Conservation (phyloP, 192 early-diverging fungal genomes). For the Chytriomyces sp. region DNA sequence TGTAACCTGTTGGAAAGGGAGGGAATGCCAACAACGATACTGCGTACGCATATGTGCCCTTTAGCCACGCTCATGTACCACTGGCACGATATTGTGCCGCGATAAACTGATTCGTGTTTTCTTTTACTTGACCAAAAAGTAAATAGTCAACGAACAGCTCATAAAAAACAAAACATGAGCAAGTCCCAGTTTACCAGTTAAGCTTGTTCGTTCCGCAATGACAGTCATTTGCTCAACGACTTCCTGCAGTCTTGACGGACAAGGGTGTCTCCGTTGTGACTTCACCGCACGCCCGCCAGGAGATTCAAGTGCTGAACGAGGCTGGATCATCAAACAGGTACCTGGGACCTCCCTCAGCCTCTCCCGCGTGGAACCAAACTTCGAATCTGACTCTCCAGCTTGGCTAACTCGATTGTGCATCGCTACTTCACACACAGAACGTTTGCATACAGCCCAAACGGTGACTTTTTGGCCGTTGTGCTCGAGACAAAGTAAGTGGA, state of each 20-base stretch:
- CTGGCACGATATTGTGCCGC: too few relatives aligned
- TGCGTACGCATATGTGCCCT: too few relatives aligned
- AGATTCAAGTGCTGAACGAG: slow-evolving; percentile 10
- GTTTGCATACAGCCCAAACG: slow-evolving; percentile 73
- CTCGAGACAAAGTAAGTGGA: slow-evolving; percentile 25
- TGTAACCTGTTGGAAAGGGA: too few relatives aligned
- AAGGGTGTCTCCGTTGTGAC: slow-evolving; percentile 17
- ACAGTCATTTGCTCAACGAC: not conserved
- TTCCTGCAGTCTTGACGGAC: slow-evolving; percentile 18
- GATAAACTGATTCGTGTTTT: too few relatives aligned
- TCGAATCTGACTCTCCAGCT: not conserved
- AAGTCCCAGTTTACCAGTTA: not conserved
- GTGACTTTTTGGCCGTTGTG: slow-evolving; percentile 66
- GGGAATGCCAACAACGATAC: too few relatives aligned
- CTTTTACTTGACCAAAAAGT: too few relatives aligned
- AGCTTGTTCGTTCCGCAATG: not conserved
- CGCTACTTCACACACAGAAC: slow-evolving; percentile 2
- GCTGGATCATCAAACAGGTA: slow-evolving; percentile 25
- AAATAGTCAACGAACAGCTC: too few relatives aligned
- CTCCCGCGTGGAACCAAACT: not conserved
- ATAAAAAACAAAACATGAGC: too few relatives aligned
- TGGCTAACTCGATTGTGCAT: too few relatives aligned
- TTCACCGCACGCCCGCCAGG: slow-evolving; percentile 18
- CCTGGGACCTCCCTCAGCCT: not conserved
- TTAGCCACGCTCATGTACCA: too few relatives aligned